These are phyloP conservation scores for Aureobasidium vineae DNA, from an alignment of 2,329 filamentous ascomycete genomes.

Conservation along the genomic window DNA sequence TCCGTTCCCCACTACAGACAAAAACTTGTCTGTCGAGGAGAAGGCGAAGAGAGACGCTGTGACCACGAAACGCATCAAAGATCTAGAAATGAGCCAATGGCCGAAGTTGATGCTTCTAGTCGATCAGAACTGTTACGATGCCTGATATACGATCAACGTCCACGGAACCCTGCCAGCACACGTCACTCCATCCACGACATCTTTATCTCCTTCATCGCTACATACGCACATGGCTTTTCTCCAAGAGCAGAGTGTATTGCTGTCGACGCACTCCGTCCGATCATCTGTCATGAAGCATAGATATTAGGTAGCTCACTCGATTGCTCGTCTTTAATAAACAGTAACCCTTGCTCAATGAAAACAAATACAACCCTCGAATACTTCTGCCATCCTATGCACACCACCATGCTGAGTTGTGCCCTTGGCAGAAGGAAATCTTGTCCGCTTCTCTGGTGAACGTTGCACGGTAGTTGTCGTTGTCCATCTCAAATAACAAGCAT, in stretches of 20 bases:
- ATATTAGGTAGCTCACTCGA: background rate
- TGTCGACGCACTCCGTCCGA: background rate
- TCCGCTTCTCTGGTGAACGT: background rate
- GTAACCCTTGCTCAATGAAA: background rate
- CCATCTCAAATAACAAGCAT: too few species aligned
- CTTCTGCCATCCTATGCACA: background rate
- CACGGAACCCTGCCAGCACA: too few species aligned
- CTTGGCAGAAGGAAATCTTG: background rate
- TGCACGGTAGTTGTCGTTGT: too few species aligned
- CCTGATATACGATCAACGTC: background rate
- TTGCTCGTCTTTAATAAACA: background rate
- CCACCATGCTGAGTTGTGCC: background rate
- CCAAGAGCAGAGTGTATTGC: background rate
- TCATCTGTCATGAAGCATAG: background rate
- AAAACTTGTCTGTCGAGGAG: background rate
- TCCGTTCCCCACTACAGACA: background rate
- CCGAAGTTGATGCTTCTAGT: constrained; percentile 13
- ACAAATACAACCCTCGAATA: background rate
- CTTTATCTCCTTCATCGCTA: too few species aligned
- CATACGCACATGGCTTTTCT: background rate
- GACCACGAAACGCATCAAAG: background rate
- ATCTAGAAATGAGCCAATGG: constrained; percentile 3
- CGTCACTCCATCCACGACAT: too few species aligned
- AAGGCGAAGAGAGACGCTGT: background rate
- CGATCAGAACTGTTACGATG: background rate